These are phyloP conservation scores for Biancaea sappan DNA, from an alignment of 306 rosid genomes.

Conservation along the genomic window DNA sequence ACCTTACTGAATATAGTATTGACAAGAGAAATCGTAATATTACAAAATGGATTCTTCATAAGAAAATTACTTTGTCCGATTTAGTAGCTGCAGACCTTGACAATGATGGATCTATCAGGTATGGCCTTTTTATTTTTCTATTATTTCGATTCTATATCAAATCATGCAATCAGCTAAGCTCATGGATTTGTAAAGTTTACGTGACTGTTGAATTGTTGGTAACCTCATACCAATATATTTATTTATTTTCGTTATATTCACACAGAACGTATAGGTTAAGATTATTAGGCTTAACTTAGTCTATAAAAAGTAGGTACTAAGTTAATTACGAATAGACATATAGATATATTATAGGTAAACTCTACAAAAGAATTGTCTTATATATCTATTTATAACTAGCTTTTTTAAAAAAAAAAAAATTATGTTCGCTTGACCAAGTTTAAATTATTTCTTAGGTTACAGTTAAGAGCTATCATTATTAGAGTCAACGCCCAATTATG, in stretches of 20 bases:
- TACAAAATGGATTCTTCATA: conserved; percentile 65
- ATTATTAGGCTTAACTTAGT: too few relatives aligned
- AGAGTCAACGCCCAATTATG: neutral
- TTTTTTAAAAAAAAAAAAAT: too few relatives aligned
- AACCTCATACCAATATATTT: too few relatives aligned
- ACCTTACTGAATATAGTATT: conserved; percentile 61
- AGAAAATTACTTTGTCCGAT: conserved; percentile 66
- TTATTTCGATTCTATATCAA: neutral
- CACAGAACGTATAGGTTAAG: neutral
- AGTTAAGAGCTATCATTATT: neutral
- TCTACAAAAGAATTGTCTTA: too few relatives aligned
- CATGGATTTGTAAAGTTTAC: neutral
- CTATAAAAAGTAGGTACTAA: too few relatives aligned
- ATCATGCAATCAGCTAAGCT: neutral
- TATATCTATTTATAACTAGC: neutral
- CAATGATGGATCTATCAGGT: conserved; percentile 82
- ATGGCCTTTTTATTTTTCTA: conserved; percentile 6
- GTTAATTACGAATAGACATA: too few relatives aligned
- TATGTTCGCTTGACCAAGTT: neutral
- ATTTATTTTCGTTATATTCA: neutral
- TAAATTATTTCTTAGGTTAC: neutral
- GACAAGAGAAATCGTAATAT: conserved; percentile 64
- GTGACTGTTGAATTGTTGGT: neutral
- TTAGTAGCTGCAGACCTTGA: conserved; percentile 72
- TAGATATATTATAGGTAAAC: too few relatives aligned